phyloP scores from a whole-genome alignment of 164 flowering plant species.

The Echeveria elegans region DNA sequence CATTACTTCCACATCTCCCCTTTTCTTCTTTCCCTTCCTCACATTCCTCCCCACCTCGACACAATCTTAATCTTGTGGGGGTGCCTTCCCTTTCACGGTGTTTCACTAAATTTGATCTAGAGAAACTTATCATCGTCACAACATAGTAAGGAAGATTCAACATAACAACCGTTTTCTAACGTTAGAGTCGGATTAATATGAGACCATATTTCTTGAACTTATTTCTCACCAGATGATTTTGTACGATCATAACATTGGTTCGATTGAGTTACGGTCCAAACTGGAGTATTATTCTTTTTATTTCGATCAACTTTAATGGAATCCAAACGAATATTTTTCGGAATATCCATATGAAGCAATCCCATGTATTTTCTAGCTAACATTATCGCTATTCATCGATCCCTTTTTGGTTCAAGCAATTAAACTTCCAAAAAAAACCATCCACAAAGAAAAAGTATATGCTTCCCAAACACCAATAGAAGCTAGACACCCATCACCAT shows the following conservation, averaged over 20 bases:
- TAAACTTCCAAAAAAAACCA: neutral
- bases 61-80: neutral
- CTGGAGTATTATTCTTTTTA: no score
- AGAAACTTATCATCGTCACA: neutral
- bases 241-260: no score
- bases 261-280: no score
- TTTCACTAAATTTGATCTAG: neutral
- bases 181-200: no score
- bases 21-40: neutral
- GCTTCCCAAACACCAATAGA: neutral
- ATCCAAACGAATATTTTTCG: neutral
- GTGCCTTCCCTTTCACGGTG: neutral
- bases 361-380: neutral
- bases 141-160: neutral
- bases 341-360: neutral
- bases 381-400: neutral
- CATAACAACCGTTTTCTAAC: neutral
- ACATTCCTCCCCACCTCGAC: neutral
- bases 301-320: no score
- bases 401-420: neutral
- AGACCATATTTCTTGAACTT: no score
- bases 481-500: constrained; percentile 4
- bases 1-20: neutral
- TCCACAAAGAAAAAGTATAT: neutral
- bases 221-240: no score